phyloP scores from a whole-genome alignment of 2,329 filamentous ascomycete species.

The Oidium heveae region DNA sequence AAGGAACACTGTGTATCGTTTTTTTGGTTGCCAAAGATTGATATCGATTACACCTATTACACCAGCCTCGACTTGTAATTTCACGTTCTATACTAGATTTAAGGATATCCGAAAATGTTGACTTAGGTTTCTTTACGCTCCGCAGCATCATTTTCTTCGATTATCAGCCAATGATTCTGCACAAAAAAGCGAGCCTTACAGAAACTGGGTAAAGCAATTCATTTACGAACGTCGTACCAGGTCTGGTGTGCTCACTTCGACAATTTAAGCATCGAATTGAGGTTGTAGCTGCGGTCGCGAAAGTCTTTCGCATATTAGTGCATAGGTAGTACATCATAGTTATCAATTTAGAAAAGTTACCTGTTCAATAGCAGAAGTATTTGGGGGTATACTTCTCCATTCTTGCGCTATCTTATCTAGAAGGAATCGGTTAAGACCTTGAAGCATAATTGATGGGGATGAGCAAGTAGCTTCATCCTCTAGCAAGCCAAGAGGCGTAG shows the following conservation, averaged over 20 bases:
- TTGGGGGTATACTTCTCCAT: slow-evolving; percentile 39
- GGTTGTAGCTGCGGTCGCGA: slow-evolving; percentile 45
- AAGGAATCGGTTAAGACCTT: slow-evolving; percentile 65
- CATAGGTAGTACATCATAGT: slow-evolving; percentile 7
- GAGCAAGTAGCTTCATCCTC: slow-evolving; percentile 59
- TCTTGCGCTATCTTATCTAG: slow-evolving; percentile 59
- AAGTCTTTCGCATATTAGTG: slow-evolving; percentile 16
- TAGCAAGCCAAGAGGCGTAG: slow-evolving; percentile 50
- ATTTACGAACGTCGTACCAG: slow-evolving; percentile 58
- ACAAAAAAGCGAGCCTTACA: slow-evolving; percentile 4
- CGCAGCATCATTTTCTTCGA: slow-evolving; percentile 22
- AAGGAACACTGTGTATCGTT: slow-evolving; percentile 56
- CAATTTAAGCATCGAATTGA: slow-evolving; percentile 71
- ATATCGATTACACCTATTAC: slow-evolving; percentile 70
- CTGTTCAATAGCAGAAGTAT: slow-evolving; percentile 43
- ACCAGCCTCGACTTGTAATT: slow-evolving; percentile 78
- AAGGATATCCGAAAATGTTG: slow-evolving; percentile 70
- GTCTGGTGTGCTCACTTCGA: slow-evolving; percentile 58
- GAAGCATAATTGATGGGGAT: slow-evolving; percentile 57
- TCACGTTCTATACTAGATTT: slow-evolving; percentile 81
- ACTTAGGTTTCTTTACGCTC: slow-evolving; percentile 18
- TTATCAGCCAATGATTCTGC: slow-evolving; percentile 3
- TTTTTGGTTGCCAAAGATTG: slow-evolving; percentile 70
- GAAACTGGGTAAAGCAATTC: slow-evolving; percentile 55
- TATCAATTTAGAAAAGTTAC: slow-evolving; percentile 14